Conservation (phyloP, 2,329 filamentous ascomycete genomes). For the Fusarium foetens region DNA sequence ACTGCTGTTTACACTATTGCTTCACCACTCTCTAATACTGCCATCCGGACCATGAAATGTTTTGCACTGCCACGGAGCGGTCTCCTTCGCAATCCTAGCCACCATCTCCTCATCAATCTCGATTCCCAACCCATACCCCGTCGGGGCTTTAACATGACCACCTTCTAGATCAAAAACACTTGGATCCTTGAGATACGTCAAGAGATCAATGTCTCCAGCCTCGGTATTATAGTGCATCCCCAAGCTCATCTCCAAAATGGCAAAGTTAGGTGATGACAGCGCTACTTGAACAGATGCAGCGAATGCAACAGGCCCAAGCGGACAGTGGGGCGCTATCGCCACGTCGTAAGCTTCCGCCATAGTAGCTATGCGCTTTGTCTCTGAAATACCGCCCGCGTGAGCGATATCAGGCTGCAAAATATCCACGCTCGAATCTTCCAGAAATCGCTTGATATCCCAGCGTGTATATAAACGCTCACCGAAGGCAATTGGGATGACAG, state of each 20-base stretch:
- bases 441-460: constrained; percentile 78
- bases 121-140: constrained; percentile 72
- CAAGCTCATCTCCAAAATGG: constrained; percentile 81
- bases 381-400: constrained; percentile 78
- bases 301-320: constrained; percentile 76
- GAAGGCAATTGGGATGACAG: constrained; percentile 72
- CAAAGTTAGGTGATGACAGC: constrained; percentile 69
- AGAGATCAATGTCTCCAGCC: constrained; percentile 70
- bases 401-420: constrained; percentile 78
- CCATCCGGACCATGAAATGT: constrained; percentile 15
- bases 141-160: constrained; percentile 71
- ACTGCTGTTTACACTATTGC: accelerated
- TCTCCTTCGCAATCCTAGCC: constrained; percentile 65
- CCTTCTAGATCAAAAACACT: constrained; percentile 73
- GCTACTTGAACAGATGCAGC: constrained; percentile 77
- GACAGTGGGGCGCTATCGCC: constrained; percentile 78
- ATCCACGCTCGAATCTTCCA: constrained; percentile 75
- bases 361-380: constrained; percentile 73
- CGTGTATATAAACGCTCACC: constrained; percentile 77
- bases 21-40: constrained; percentile 18
- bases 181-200: constrained; percentile 72
- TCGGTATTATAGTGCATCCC: constrained; percentile 83
- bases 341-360: constrained; percentile 81
- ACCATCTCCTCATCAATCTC: constrained; percentile 77
- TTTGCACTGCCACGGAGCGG: constrained; percentile 66